phyloP scores from a whole-genome alignment of 345 rosid genomes.

The Camelina hispida region DNA sequence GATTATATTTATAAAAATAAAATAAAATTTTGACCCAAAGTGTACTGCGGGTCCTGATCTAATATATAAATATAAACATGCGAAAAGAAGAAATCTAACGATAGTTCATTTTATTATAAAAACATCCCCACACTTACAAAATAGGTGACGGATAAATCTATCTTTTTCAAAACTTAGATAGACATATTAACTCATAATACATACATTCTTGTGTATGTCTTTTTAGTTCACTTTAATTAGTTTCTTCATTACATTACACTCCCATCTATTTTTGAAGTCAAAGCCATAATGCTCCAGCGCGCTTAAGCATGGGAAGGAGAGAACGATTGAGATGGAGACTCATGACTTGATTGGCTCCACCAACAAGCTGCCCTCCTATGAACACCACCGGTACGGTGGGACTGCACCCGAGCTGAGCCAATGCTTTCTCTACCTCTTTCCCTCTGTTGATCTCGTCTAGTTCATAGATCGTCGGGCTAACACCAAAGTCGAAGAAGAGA shows the following conservation, averaged over 20 bases:
- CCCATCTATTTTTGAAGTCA: constrained; percentile 27
- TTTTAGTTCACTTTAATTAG: background rate
- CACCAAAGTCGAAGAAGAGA: constrained; percentile 73
- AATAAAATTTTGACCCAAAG: too few relatives aligned
- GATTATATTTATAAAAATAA: too few relatives aligned
- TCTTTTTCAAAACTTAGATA: constrained; percentile 34
- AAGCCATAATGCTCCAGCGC: constrained; percentile 77
- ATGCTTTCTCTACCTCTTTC: constrained; percentile 70
- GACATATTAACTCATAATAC: constrained; percentile 14
- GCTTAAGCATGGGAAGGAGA: constrained; percentile 66
- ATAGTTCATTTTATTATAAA: background rate
- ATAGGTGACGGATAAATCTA: constrained; percentile 3
- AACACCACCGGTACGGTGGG: constrained; percentile 68
- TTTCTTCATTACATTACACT: background rate
- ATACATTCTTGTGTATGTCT: constrained; percentile 11
- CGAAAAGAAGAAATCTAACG: background rate
- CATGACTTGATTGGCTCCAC: constrained; percentile 81
- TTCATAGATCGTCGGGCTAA: constrained; percentile 64
- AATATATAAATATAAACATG: background rate
- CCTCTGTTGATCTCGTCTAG: constrained; percentile 67
- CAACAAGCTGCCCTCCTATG: constrained; percentile 74
- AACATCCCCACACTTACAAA: constrained; percentile 13
- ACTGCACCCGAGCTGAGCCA: constrained; percentile 63
- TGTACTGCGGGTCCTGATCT: too few relatives aligned
- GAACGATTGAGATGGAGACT: constrained; percentile 73